Evolutionary conservation across 768 basidiomycete species (phyloP), one percentile per base, ranked within the genome.

Genomic region (Holtermanniella nyarrowii): DNA sequence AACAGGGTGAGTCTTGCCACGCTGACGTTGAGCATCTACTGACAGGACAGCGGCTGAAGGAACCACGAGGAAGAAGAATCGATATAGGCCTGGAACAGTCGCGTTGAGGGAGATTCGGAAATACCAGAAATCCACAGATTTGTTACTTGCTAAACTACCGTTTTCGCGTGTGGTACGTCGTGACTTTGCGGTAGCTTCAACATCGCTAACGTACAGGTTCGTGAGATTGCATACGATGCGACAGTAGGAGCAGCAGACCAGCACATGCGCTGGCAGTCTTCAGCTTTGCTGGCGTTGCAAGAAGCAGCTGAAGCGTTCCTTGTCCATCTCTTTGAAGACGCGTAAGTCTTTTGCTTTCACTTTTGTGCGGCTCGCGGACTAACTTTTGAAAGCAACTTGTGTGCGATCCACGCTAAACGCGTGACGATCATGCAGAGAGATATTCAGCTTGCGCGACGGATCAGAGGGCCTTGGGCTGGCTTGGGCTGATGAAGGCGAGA

Each of bases 391-490:
- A 95, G 90, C 41, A 95, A 96, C 70, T 76, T 95, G 26, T 99
- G 95, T 65, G 91, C 93, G 4, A 86, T 99, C 59, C 93, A 97
- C 65, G 93, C 93, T 14, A 96, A 93, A 73, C 84, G 93, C 62
- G 93, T 97, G 3, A 99, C 93, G 4, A 84, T 96, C 61, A 96
- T 96, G 91, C 88, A 89, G 50, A 80, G 85, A 47, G 95, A 99
- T 62, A 91, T 99, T 52, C 93, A 96, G 64, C 82, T 99, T 48
- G 95, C 95, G 21, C 79, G 95, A 49, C 80, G 95, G 57, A 89
- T 97, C 76, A 81, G 93, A 45, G 93, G 93, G 2, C 82, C 84
- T 43, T 90, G 85, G 84, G 82, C 48, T 31, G 65, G 67, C 23
- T 37, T 58, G 39, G 62, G 63, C 12, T 64, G 49, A 44, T 0